phyloP scores from a whole-genome alignment of 768 basidiomycete genomes.

The Hydnum rufescens region DNA sequence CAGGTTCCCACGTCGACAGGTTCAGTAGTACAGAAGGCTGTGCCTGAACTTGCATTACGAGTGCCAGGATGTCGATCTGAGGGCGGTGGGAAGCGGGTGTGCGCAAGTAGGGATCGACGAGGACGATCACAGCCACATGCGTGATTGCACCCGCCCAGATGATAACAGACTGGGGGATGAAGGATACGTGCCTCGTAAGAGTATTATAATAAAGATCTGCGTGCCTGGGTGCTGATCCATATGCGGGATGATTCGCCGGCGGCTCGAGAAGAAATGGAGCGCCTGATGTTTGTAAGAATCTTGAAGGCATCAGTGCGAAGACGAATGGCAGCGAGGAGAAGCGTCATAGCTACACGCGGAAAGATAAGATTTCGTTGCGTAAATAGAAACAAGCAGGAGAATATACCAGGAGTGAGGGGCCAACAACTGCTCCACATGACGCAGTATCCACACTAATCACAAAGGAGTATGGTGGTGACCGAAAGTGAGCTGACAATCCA shows the following conservation, averaged over 20 bases:
- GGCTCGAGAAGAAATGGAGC: background rate
- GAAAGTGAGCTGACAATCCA: background rate
- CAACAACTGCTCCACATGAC: background rate
- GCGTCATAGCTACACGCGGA: background rate
- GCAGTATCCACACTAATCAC: background rate
- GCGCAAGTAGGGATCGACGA: background rate
- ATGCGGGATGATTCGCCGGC: background rate
- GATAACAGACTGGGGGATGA: background rate
- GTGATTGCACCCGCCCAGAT: background rate
- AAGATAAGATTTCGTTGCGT: background rate
- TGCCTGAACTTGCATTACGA: background rate
- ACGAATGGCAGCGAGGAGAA: background rate
- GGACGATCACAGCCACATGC: background rate
- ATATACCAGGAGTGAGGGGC: background rate
- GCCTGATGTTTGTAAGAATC: background rate
- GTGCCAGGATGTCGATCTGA: background rate
- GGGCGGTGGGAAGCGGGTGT: background rate
- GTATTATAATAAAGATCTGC: background rate
- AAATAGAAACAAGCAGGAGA: no score
- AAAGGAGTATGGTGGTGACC: background rate
- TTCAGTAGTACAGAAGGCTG: no score
- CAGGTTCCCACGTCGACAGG: no score
- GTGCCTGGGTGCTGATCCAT: background rate
- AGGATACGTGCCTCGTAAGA: background rate
- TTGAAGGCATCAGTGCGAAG: slow-evolving; percentile 1